phyloP scores from a whole-genome alignment of 2,329 filamentous ascomycete genomes.

The Aspergillus uvarum region DNA sequence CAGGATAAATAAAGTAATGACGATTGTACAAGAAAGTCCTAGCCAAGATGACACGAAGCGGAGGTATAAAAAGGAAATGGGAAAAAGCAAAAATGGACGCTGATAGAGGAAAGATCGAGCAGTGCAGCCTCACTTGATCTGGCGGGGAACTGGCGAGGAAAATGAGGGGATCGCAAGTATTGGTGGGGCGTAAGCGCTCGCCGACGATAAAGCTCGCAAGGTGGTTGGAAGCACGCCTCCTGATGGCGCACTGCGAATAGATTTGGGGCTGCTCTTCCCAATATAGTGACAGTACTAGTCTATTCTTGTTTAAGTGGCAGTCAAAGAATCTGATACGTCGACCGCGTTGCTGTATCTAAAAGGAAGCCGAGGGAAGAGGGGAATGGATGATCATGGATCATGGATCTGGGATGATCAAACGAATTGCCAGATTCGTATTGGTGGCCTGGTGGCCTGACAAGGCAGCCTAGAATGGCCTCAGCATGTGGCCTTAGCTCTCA shows the following conservation, averaged over 20 bases:
- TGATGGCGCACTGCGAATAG: neutral
- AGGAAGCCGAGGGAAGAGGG: too few relatives aligned
- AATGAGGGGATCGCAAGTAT: conserved; percentile 8
- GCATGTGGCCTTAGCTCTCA: neutral
- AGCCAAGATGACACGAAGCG: neutral
- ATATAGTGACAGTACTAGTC: too few relatives aligned
- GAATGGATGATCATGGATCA: too few relatives aligned
- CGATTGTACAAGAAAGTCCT: neutral
- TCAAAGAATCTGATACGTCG: too few relatives aligned
- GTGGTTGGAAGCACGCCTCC: neutral
- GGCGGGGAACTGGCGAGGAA: conserved; percentile 1
- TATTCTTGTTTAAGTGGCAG: too few relatives aligned
- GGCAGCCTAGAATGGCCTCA: neutral
- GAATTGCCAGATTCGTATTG: neutral
- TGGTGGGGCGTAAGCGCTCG: conserved; percentile 9
- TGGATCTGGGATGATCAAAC: neutral
- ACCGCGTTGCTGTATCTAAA: too few relatives aligned
- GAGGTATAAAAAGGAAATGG: neutral
- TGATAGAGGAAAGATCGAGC: neutral
- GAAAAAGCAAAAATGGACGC: conserved; percentile 1
- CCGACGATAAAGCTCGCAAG: neutral
- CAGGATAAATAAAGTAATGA: neutral
- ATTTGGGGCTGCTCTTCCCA: too few relatives aligned
- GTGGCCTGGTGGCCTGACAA: neutral
- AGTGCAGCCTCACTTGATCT: conserved; percentile 2